These are phyloP conservation scores for Westerdykella ornata DNA, from an alignment of 2,329 filamentous ascomycete genomes.

Conservation along the genomic window DNA sequence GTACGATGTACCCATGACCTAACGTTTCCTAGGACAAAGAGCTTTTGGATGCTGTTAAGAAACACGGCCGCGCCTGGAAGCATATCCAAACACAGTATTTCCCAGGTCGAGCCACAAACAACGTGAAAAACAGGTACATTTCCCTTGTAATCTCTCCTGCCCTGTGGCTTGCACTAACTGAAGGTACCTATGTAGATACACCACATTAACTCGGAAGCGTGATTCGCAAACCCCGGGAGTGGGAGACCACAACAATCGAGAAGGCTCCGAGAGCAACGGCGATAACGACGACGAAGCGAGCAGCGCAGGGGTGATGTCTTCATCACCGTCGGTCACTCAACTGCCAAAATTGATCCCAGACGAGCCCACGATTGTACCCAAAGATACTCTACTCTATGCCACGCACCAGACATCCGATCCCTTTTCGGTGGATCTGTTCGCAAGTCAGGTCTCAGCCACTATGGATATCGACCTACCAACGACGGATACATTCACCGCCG, in stretches of 20 bases:
- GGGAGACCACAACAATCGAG: neutral
- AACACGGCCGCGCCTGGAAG: constrained; percentile 13
- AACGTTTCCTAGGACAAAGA: constrained; percentile 3
- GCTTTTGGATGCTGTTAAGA: constrained; percentile 12
- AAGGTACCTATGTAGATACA: no score
- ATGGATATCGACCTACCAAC: neutral
- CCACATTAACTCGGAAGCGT: neutral
- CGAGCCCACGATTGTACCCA: no score
- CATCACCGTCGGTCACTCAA: no score
- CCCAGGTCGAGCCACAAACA: constrained; percentile 13
- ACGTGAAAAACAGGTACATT: constrained; percentile 17
- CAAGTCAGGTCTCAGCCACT: neutral
- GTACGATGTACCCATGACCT: neutral
- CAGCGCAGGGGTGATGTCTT: no score
- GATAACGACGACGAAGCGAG: no score
- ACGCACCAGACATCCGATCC: neutral
- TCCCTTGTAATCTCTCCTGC: neutral
- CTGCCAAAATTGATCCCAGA: no score
- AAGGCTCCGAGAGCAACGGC: neutral
- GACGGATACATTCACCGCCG: neutral
- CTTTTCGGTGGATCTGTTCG: neutral
- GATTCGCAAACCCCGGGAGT: neutral
- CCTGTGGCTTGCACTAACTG: no score
- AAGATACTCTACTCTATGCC: neutral
- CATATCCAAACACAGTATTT: constrained; percentile 11